These are phyloP conservation scores for Annulohypoxylon nitens DNA, from an alignment of 495 filamentous ascomycete species.

Conservation along the genomic window DNA sequence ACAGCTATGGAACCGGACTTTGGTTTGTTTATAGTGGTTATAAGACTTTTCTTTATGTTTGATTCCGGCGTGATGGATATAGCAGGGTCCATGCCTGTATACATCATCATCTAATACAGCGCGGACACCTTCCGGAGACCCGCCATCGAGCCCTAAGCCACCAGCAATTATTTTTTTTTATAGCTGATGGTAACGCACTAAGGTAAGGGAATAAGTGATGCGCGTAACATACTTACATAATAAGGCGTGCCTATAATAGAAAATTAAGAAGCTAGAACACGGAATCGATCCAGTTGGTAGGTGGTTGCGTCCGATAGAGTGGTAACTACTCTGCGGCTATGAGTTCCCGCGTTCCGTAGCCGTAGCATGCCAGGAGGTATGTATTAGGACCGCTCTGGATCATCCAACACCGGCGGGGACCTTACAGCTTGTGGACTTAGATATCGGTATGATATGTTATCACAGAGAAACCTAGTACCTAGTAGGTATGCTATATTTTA, in stretches of 20 bases:
- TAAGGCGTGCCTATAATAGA: neutral
- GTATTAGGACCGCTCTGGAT: neutral
- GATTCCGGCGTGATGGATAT: neutral
- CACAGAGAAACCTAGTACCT: too few relatives aligned
- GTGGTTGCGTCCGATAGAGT: slow-evolving; percentile 9
- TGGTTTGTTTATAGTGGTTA: slow-evolving; percentile 1
- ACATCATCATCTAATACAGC: neutral
- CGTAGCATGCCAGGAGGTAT: neutral
- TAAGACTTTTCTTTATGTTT: neutral
- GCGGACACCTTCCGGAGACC: slow-evolving; percentile 6
- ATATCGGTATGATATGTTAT: too few relatives aligned
- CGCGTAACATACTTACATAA: neutral
- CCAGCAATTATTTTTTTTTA: neutral
- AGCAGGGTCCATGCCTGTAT: slow-evolving; percentile 22
- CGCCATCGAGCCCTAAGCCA: neutral
- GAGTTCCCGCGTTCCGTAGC: slow-evolving; percentile 2
- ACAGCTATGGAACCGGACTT: neutral
- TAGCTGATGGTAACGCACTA: neutral
- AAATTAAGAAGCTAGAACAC: neutral
- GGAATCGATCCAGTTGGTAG: neutral
- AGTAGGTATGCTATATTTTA: too few relatives aligned
- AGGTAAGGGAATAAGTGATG: neutral
- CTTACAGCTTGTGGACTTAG: neutral
- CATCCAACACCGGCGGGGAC: neutral
- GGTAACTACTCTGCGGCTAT: slow-evolving; percentile 7